phyloP scores from a whole-genome alignment of 805 yeast species.

The Debaryomyces hansenii region DNA sequence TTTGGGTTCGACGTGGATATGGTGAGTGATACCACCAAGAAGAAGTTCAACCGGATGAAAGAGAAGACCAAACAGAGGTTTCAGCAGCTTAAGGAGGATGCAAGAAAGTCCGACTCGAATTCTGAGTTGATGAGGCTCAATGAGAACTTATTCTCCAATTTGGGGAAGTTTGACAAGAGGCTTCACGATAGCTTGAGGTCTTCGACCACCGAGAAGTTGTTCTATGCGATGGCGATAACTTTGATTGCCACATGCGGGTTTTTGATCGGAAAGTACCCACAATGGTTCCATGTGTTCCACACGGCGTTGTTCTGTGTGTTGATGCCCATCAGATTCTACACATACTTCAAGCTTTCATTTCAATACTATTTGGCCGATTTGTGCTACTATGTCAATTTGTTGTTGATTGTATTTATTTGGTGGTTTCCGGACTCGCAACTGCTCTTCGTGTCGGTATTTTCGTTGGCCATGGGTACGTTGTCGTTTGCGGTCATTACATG shows the following conservation, averaged over 20 bases:
- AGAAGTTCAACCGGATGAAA: conserved; percentile 36
- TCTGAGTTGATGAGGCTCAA: conserved; percentile 31
- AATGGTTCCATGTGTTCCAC: conserved; percentile 73
- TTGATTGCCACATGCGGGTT: conserved; percentile 71
- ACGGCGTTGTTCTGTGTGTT: conserved; percentile 58
- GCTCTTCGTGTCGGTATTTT: conserved; percentile 79
- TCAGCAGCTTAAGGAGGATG: conserved; percentile 23
- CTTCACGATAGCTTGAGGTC: conserved; percentile 34
- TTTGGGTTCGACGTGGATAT: conserved; percentile 39
- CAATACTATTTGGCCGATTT: conserved; percentile 91
- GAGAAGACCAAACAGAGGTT: conserved; percentile 31
- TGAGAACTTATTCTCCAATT: conserved; percentile 28
- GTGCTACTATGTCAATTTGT: conserved; percentile 83
- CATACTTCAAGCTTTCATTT: conserved; percentile 74
- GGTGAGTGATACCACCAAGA: conserved; percentile 36
- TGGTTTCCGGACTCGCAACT: conserved; percentile 70
- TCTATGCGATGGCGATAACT: conserved; percentile 73
- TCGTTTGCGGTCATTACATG: conserved; percentile 94
- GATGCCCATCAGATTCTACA: conserved; percentile 82
- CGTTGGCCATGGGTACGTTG: conserved; percentile 84
- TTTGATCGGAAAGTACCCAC: conserved; percentile 75
- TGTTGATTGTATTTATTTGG: conserved; percentile 78
- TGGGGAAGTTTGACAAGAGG: conserved; percentile 36
- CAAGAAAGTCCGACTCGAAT: conserved; percentile 12
- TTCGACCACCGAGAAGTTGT: conserved; percentile 63